phyloP scores from a whole-genome alignment of 2,329 filamentous ascomycete genomes.

The Parascedosporium putredinis region DNA sequence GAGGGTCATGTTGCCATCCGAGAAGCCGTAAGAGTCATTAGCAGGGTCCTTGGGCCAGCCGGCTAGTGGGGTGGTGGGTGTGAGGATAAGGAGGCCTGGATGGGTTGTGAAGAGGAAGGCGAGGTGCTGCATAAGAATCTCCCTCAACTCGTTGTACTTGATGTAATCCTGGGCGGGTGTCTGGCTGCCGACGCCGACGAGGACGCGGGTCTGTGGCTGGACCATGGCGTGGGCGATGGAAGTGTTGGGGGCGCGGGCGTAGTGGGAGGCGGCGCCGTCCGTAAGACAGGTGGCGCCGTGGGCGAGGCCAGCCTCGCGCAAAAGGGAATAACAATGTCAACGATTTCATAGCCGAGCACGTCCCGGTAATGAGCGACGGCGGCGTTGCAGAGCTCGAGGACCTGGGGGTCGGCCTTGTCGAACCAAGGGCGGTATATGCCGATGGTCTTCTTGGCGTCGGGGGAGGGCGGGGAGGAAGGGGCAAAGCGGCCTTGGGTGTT shows the following conservation, averaged over 20 bases:
- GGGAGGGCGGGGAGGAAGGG: constrained; percentile 35
- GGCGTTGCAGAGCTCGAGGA: constrained; percentile 50
- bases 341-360: constrained; percentile 35
- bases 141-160: constrained; percentile 62
- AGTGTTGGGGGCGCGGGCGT: constrained; percentile 30
- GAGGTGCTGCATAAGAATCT: constrained; percentile 69
- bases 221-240: constrained; percentile 43
- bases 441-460: constrained; percentile 46
- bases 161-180: constrained; percentile 61
- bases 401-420: constrained; percentile 44
- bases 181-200: constrained; percentile 54
- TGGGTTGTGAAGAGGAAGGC: constrained; percentile 58
- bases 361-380: constrained; percentile 49
- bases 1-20: constrained; percentile 63
- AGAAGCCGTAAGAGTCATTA: constrained; percentile 60
- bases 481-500: constrained; percentile 53
- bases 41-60: constrained; percentile 58
- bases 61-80: constrained; percentile 64
- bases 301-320: constrained; percentile 63
- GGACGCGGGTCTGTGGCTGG: constrained; percentile 57
- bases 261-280: constrained; percentile 49
- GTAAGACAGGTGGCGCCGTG: constrained; percentile 69
- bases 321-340: constrained; percentile 56
- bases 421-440: constrained; percentile 54
- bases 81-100: constrained; percentile 68